Percentiles rank a stretch among this genome's conserved stretches.
These are phyloP conservation scores for Cryphonectria radicalis DNA, from an alignment of 2,329 filamentous ascomycete species.

Conservation along the genomic window DNA sequence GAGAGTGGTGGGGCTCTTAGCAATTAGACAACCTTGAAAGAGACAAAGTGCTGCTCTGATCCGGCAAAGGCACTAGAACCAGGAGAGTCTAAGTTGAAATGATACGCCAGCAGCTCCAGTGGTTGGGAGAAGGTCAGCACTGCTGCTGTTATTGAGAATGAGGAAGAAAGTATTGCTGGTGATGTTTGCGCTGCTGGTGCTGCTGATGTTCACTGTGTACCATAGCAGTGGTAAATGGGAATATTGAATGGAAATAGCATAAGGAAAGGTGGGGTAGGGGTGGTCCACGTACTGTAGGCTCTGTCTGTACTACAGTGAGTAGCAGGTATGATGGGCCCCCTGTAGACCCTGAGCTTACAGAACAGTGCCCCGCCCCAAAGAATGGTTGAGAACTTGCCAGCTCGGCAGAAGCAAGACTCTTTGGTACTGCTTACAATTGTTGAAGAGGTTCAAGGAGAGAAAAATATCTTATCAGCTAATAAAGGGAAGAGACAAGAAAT, in stretches of 20 bases:
- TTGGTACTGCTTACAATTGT: neutral
- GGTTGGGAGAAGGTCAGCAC: neutral
- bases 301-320: neutral
- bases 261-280: conserved; percentile 11
- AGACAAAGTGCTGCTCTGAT: neutral
- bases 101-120: neutral
- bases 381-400: neutral
- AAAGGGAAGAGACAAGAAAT: neutral
- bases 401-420: conserved; percentile 21
- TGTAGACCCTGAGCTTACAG: conserved; percentile 21
- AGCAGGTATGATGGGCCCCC: conserved; percentile 7
- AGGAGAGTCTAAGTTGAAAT: neutral
- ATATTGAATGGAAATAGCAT: conserved; percentile 3
- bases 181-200: neutral
- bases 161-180: neutral
- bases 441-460: too few species aligned
- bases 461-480: neutral
- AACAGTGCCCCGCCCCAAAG: conserved; percentile 7
- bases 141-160: neutral
- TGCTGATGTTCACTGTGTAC: neutral
- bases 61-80: neutral
- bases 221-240: neutral
- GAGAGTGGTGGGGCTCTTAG: neutral
- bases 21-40: neutral
- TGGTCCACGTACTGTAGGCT: neutral